Conservation (phyloP, 768 basidiomycete genomes). For the Serpula lacrymans region DNA sequence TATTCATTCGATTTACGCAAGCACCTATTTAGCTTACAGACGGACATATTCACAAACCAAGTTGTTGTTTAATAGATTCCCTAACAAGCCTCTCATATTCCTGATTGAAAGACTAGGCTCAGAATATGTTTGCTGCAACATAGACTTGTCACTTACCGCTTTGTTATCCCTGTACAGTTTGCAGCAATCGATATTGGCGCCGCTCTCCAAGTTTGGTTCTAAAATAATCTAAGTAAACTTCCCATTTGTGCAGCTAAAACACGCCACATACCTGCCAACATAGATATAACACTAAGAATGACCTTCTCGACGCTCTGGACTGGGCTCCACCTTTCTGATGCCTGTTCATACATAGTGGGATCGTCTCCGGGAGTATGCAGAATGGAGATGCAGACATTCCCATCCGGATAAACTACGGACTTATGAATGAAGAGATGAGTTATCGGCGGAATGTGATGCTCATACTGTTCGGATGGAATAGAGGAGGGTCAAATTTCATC, state of each 20-base stretch:
- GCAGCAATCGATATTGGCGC: slow-evolving; percentile 96
- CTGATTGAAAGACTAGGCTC: slow-evolving; percentile 22
- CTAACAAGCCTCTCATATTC: slow-evolving; percentile 90
- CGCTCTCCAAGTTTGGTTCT: slow-evolving; percentile 98
- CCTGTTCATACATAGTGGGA: slow-evolving; percentile 90
- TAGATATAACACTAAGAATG: slow-evolving; percentile 91
- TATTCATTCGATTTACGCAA: slow-evolving; percentile 8
- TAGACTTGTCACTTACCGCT: slow-evolving; percentile 39
- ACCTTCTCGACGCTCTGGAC: slow-evolving; percentile 98
- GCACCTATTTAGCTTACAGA: slow-evolving; percentile 14
- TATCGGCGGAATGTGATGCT: slow-evolving; percentile 12
- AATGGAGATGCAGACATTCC: slow-evolving; percentile 97
- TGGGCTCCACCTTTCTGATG: slow-evolving; percentile 97
- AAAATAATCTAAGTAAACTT: slow-evolving; percentile 1
- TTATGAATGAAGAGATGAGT: slow-evolving; percentile 4
- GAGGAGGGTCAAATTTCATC: slow-evolving; percentile 97
- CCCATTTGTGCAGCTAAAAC: neutral
- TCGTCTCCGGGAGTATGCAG: slow-evolving; percentile 92
- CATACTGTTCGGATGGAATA: slow-evolving; percentile 97
- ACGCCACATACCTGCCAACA: slow-evolving; percentile 77
- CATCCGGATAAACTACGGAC: slow-evolving; percentile 86
- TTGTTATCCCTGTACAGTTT: slow-evolving; percentile 93
- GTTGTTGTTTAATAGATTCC: slow-evolving; percentile 78
- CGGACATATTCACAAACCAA: slow-evolving; percentile 55
- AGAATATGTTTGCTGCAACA: too few relatives aligned